Evolutionary conservation across 441 rosid species (phyloP).

Genomic region (Eruca vesicaria): DNA sequence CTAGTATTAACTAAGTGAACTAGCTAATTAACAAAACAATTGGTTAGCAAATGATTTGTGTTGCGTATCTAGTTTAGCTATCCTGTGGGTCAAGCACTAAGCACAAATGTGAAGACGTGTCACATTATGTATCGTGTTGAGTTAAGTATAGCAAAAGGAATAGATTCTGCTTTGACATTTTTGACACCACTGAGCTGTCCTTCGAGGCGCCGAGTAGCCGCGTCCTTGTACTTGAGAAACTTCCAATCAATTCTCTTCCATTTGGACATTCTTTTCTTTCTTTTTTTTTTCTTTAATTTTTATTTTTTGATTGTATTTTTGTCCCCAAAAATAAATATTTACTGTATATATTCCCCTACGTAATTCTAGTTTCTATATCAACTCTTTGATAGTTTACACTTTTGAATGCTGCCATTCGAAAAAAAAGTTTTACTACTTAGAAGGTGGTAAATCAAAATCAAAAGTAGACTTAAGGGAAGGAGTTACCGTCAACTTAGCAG

Average conservation of each 20-base stretch:
- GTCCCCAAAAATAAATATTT: no score
- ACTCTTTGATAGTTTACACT: background rate
- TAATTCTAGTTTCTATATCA: background rate
- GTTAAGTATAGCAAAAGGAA: background rate
- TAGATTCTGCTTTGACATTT: conserved; percentile 32
- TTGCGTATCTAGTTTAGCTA: background rate
- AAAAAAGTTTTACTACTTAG: background rate
- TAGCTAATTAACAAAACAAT: background rate
- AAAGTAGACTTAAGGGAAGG: background rate
- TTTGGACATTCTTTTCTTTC: background rate
- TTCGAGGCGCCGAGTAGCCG: conserved; percentile 33
- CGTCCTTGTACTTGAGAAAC: conserved; percentile 7
- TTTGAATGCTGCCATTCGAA: background rate
- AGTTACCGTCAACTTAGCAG: background rate
- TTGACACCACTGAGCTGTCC: conserved; percentile 23
- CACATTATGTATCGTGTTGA: background rate
- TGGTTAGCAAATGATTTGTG: background rate
- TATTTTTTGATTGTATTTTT: background rate
- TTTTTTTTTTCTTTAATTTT: background rate
- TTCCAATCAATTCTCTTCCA: conserved; percentile 11
- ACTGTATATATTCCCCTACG: background rate
- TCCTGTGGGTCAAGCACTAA: conserved; percentile 6
- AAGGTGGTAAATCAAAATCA: background rate
- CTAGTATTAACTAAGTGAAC: background rate
- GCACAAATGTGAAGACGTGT: conserved; percentile 9